These are phyloP conservation scores for Lactifluus hygrophoroides DNA, from an alignment of 768 basidiomycete genomes.

Conservation along the genomic window DNA sequence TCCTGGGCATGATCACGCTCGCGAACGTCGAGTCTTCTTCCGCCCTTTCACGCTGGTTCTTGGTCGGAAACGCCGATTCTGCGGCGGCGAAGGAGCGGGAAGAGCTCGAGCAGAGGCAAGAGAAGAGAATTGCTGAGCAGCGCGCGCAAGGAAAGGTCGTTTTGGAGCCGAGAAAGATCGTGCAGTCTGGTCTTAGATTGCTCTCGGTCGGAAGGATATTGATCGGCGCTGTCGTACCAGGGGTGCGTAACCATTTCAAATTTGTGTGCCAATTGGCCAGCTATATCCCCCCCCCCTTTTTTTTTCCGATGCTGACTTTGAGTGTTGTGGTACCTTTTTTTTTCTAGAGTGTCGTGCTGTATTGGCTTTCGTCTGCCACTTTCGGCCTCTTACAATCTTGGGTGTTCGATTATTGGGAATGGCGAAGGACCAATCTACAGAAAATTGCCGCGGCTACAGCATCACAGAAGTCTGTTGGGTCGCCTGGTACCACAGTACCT, in stretches of 20 bases:
- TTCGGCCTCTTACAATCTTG: slow-evolving; percentile 72
- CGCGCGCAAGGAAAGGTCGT: slow-evolving; percentile 37
- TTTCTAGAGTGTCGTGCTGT: slow-evolving; percentile 54
- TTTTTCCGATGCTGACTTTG: slow-evolving; percentile 3
- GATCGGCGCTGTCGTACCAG: slow-evolving; percentile 59
- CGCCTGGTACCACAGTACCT: not conserved
- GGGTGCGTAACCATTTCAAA: slow-evolving; percentile 37
- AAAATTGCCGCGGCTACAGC: not conserved
- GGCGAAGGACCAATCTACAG: slow-evolving; percentile 28
- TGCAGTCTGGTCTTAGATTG: slow-evolving; percentile 47
- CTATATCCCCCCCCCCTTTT: not conserved
- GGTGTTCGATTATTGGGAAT: slow-evolving; percentile 57
- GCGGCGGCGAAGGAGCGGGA: slow-evolving; percentile 44
- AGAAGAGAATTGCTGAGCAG: slow-evolving; percentile 36
- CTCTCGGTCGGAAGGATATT: slow-evolving; percentile 61
- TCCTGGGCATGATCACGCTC: slow-evolving; percentile 64
- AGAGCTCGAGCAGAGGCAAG: slow-evolving; percentile 31
- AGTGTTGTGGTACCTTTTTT: not conserved
- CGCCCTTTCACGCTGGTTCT: slow-evolving; percentile 55
- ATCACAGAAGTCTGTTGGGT: not conserved
- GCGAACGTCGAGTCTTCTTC: slow-evolving; percentile 61
- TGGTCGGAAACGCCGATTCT: too few relatives aligned
- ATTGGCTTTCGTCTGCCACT: slow-evolving; percentile 70
- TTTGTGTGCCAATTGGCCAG: not conserved
- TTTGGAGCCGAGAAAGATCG: slow-evolving; percentile 39